Conservation (phyloP, 345 rosid genomes). For the Ceriops decandra region DNA sequence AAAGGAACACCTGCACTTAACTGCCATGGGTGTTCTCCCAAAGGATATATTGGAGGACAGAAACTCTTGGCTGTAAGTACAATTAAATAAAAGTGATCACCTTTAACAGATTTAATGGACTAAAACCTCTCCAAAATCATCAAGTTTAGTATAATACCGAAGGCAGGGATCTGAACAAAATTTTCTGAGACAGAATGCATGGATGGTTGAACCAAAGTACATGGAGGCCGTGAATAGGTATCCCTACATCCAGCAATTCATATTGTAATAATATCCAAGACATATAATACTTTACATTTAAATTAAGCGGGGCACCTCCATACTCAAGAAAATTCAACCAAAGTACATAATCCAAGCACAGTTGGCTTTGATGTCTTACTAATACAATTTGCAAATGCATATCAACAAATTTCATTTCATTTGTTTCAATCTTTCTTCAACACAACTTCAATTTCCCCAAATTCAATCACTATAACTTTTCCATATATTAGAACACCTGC, state of each 20-base stretch:
- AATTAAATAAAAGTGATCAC: slow-evolving; percentile 7
- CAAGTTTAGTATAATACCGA: slow-evolving; percentile 47
- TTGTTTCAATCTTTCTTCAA: neutral
- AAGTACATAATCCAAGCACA: neutral
- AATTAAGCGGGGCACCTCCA: neutral
- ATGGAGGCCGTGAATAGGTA: slow-evolving; percentile 74
- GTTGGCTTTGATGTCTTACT: neutral
- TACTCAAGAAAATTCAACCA: neutral
- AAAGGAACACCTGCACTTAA: slow-evolving; percentile 57
- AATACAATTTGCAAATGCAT: too few relatives aligned
- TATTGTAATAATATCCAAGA: too few relatives aligned
- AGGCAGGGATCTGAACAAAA: slow-evolving; percentile 53
- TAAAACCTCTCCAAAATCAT: neutral
- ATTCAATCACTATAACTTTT: neutral
- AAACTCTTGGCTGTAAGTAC: slow-evolving; percentile 61
- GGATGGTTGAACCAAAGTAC: slow-evolving; percentile 91
- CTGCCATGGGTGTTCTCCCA: slow-evolving; percentile 70
- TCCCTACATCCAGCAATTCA: slow-evolving; percentile 56
- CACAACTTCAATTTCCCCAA: neutral
- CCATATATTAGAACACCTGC: too few relatives aligned
- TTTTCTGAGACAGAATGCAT: slow-evolving; percentile 51
- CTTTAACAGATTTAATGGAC: neutral
- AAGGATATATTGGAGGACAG: slow-evolving; percentile 87
- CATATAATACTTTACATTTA: slow-evolving; percentile 30
- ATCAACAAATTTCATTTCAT: neutral